Percentiles rank a stretch among this genome's conserved stretches.
Evolutionary conservation across 2,329 filamentous ascomycete genomes (phyloP).

Genomic region (Aspergillus carbonarius): DNA sequence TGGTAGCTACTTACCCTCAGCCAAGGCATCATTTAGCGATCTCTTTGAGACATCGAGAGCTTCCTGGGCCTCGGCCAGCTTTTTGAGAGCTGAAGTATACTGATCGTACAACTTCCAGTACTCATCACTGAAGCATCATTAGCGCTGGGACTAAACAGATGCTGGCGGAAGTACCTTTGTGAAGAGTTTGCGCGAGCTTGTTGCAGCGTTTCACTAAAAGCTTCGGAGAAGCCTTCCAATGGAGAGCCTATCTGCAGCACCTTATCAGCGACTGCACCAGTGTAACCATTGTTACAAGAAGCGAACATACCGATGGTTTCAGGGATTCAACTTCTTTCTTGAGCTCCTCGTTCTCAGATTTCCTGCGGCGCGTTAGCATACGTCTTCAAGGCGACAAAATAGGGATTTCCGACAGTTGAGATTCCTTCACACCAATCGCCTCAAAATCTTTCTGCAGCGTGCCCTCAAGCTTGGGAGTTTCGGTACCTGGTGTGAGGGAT

Average conservation of each 20-base stretch:
- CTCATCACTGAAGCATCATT: constrained; percentile 32
- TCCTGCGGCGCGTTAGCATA: constrained; percentile 31
- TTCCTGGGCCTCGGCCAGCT: constrained; percentile 40
- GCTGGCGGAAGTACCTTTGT: constrained; percentile 32
- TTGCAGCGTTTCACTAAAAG: constrained; percentile 31
- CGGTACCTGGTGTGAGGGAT: constrained; percentile 37
- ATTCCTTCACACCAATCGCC: constrained; percentile 39
- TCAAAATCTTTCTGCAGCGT: constrained; percentile 46
- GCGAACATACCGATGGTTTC: constrained; percentile 19
- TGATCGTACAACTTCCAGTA: constrained; percentile 44
- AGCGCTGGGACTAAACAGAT: not conserved
- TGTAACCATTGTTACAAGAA: not conserved
- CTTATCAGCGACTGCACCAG: constrained; percentile 8
- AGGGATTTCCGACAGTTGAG: constrained; percentile 36
- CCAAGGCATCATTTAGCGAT: constrained; percentile 37
- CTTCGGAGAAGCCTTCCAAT: constrained; percentile 35
- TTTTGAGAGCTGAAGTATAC: constrained; percentile 37
- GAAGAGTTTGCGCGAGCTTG: constrained; percentile 35
- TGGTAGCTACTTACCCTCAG: constrained; percentile 32
- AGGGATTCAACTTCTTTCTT: constrained; percentile 38
- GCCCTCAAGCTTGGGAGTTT: constrained; percentile 40
- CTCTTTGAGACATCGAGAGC: constrained; percentile 35
- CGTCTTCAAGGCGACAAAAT: not conserved
- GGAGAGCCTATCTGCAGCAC: constrained; percentile 27
- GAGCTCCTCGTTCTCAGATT: constrained; percentile 42